These are phyloP conservation scores for Cordyceps farinosa DNA, from an alignment of 2,329 filamentous ascomycete species.

Conservation along the genomic window DNA sequence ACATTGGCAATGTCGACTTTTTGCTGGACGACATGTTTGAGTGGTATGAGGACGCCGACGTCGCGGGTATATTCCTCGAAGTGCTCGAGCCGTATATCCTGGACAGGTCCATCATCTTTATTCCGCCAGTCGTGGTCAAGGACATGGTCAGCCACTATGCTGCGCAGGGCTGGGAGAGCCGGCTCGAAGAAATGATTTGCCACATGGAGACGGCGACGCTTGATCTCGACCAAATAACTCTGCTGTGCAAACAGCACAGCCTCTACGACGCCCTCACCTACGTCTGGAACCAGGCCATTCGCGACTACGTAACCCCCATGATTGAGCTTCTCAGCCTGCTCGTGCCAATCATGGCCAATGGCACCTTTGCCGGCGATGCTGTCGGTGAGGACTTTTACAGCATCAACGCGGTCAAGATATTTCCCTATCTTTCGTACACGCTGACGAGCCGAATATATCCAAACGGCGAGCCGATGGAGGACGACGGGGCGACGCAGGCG, in stretches of 20 bases:
- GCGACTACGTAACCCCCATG: slow-evolving; percentile 86
- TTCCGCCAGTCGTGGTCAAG: slow-evolving; percentile 84
- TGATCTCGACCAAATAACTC: slow-evolving; percentile 90
- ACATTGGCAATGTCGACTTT: slow-evolving; percentile 74
- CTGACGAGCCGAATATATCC: slow-evolving; percentile 91
- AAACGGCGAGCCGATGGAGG: slow-evolving; percentile 70
- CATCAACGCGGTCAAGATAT: slow-evolving; percentile 81
- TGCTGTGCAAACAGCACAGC: slow-evolving; percentile 83
- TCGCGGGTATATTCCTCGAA: slow-evolving; percentile 77
- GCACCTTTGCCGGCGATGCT: slow-evolving; percentile 49
- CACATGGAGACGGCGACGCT: slow-evolving; percentile 86
- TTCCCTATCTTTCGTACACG: slow-evolving; percentile 89
- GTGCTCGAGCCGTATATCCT: slow-evolving; percentile 85
- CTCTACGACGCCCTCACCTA: slow-evolving; percentile 95
- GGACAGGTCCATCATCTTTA: slow-evolving; percentile 66
- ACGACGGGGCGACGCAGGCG: slow-evolving; percentile 68
- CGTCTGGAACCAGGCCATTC: slow-evolving; percentile 89
- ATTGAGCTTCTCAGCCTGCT: slow-evolving; percentile 76
- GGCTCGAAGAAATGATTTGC: slow-evolving; percentile 91
- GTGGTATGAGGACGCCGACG: slow-evolving; percentile 75
- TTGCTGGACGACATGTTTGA: slow-evolving; percentile 89
- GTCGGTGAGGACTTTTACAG: slow-evolving; percentile 60
- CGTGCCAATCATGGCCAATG: slow-evolving; percentile 54
- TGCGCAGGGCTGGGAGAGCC: slow-evolving; percentile 66
- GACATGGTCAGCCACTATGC: slow-evolving; percentile 80